Conservation (phyloP, 2,329 filamentous ascomycete species). For the Epichloe uncinata region DNA sequence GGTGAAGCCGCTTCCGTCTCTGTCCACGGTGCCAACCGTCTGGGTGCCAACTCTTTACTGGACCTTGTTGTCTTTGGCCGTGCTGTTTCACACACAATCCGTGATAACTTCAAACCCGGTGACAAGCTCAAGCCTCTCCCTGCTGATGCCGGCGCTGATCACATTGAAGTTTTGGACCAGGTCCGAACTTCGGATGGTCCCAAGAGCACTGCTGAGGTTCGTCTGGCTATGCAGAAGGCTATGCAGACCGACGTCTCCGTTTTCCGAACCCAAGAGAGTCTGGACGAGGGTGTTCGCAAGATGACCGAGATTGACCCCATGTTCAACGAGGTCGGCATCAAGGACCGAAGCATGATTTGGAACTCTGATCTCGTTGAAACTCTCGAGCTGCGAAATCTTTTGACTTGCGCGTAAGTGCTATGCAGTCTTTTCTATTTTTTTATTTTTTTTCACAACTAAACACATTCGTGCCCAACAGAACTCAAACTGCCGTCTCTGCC, state of each 20-base stretch:
- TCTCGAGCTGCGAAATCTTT: conserved; percentile 82
- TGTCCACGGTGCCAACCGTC: conserved; percentile 93
- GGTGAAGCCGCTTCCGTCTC: conserved; percentile 97
- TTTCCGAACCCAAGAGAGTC: conserved; percentile 85
- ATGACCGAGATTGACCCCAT: conserved; percentile 72
- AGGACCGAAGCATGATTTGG: conserved; percentile 99
- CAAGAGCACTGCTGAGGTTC: conserved; percentile 78
- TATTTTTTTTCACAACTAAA: neutral
- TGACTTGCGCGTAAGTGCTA: conserved; percentile 84
- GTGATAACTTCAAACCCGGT: conserved; percentile 82
- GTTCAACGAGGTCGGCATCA: conserved; percentile 78
- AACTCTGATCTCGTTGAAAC: conserved; percentile 96
- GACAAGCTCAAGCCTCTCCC: conserved; percentile 64
- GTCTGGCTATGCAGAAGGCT: conserved; percentile 88
- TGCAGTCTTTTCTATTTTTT: neutral
- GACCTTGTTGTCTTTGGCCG: conserved; percentile 96
- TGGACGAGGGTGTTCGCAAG: conserved; percentile 85
- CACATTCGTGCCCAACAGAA: conserved; percentile 28
- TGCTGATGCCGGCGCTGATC: conserved; percentile 78
- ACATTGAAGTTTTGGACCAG: conserved; percentile 75
- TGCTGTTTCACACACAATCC: conserved; percentile 93
- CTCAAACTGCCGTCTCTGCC: conserved; percentile 83
- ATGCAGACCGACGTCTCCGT: conserved; percentile 97
- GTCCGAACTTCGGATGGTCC: conserved; percentile 72
- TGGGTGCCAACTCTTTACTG: conserved; percentile 95